phyloP scores from a whole-genome alignment of 495 filamentous ascomycete species.

The Amphirosellinia nigrospora region DNA sequence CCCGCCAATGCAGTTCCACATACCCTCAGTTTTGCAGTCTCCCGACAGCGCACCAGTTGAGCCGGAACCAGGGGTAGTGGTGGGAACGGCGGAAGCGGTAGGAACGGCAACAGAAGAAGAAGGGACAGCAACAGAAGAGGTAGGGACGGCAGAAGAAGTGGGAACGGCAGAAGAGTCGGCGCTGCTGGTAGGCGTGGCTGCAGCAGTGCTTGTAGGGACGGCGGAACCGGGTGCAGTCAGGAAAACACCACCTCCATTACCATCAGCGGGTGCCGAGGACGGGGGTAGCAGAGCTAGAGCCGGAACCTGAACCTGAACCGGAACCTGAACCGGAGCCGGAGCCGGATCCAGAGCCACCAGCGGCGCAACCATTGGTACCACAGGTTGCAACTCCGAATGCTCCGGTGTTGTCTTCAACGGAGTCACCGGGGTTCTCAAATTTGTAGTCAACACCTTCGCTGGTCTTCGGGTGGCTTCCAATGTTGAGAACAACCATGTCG shows the following conservation, averaged over 20 bases:
- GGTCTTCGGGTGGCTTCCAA: slow-evolving; percentile 63
- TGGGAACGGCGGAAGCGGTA: slow-evolving; percentile 22
- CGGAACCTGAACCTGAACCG: slow-evolving; percentile 30
- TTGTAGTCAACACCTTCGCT: slow-evolving; percentile 50
- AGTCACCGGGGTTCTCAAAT: slow-evolving; percentile 62
- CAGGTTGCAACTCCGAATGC: slow-evolving; percentile 32
- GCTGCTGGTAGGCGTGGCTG: slow-evolving; percentile 27
- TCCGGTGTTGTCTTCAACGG: slow-evolving; percentile 51
- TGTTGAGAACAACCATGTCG: slow-evolving; percentile 81
- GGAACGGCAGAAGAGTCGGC: slow-evolving; percentile 27
- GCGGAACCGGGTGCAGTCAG: slow-evolving; percentile 29
- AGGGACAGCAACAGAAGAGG: slow-evolving; percentile 12
- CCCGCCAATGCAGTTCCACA: slow-evolving; percentile 53
- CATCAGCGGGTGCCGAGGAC: slow-evolving; percentile 9
- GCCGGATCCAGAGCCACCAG: slow-evolving; percentile 32
- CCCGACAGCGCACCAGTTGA: slow-evolving; percentile 32
- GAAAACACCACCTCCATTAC: slow-evolving; percentile 35
- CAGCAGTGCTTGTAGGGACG: slow-evolving; percentile 14
- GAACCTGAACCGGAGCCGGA: not conserved
- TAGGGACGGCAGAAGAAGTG: slow-evolving; percentile 24
- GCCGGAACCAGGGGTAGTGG: slow-evolving; percentile 30
- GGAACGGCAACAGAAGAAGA: slow-evolving; percentile 28
- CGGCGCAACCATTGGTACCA: slow-evolving; percentile 30
- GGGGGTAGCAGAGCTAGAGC: slow-evolving; percentile 13
- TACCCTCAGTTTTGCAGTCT: slow-evolving; percentile 49